phyloP scores from a whole-genome alignment of 148 eudicot species.

The Diospyros kaki region DNA sequence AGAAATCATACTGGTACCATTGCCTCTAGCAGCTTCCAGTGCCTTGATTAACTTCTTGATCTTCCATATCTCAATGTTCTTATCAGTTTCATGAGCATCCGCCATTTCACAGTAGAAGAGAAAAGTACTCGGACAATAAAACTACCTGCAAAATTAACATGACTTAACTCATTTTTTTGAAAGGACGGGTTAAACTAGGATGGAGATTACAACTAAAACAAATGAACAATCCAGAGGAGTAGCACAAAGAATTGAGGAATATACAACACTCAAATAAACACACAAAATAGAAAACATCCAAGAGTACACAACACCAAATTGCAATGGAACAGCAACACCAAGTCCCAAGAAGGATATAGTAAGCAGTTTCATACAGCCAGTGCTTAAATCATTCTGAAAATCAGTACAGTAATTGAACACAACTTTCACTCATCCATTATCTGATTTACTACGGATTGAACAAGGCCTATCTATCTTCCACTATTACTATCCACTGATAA shows the following conservation, averaged over 20 bases:
- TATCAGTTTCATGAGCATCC: constrained; percentile 26
- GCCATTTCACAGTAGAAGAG: constrained; percentile 16
- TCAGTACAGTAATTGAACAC: not conserved
- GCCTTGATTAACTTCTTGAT: constrained; percentile 28
- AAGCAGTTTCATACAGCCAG: no score
- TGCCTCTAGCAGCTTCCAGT: constrained; percentile 32
- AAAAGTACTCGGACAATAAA: not conserved
- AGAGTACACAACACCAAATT: no score
- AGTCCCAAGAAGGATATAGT: no score
- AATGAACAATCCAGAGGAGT: not conserved
- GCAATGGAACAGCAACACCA: no score
- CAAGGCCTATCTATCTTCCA: not conserved
- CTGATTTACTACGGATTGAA: not conserved
- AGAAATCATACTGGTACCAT: constrained; percentile 32
- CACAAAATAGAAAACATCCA: no score
- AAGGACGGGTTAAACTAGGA: not conserved
- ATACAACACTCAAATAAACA: no score
- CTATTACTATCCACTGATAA: not conserved
- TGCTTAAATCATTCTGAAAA: no score
- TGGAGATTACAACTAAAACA: constrained; percentile 4
- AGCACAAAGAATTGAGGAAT: no score
- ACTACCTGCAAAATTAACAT: constrained; percentile 5
- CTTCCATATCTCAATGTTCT: constrained; percentile 32
- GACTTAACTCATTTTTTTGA: not conserved
- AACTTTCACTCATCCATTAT: not conserved